Base-by-base conservation (phyloP, 805 yeast genomes). In the Kazachstania psychrophila region DNA sequence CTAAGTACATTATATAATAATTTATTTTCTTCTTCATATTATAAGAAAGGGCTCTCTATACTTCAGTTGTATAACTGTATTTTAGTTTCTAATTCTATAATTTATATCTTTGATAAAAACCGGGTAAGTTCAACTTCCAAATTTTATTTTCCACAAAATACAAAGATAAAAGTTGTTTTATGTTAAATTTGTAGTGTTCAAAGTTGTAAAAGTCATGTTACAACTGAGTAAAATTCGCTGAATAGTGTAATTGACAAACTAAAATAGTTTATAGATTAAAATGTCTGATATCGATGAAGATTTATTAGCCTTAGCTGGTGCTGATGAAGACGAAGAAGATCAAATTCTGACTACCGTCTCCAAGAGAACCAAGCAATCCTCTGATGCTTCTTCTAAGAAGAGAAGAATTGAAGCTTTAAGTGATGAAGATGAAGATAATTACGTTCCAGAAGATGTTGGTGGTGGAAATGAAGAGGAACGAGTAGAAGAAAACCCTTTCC, bases 231-330 rank as follows among this genome's bases (percentile, higher is more conserved):
- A 24, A 2, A 12, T 13, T 24, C n/a, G 12, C n/a, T 13, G n/a
- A 23, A 23, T 16, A 15, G 9, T 28, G 11, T 15, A 4, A 6
- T 27, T n/a, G n/a, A n/a, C n/a, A n/a, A n/a, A n/a, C n/a, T n/a
- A n/a, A n/a, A n/a, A n/a, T n/a, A n/a, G n/a, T n/a, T n/a, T n/a
- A n/a, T 26, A 13, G 10, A 26, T 25, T 18, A 17, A 27, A 12
- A 83, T 83, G 94, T 79, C 88, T 42, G 94, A 77, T 56, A 75
- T 86, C 54, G 96, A 88, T 58, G 97, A 89, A 59, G 98, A 92
- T 72, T 73, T 92, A 65, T 73, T 89, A 56, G 97, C 96, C 15
- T 73, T 92, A 51, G 98, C 98, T 35, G 97, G 94, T 42, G 77
- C 72, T 18, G 80, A 70, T 36, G 77, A 73, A 23, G 78, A 54